These are phyloP conservation scores for Spergularia marina DNA, from an alignment of 148 eudicot species.

Conservation along the genomic window DNA sequence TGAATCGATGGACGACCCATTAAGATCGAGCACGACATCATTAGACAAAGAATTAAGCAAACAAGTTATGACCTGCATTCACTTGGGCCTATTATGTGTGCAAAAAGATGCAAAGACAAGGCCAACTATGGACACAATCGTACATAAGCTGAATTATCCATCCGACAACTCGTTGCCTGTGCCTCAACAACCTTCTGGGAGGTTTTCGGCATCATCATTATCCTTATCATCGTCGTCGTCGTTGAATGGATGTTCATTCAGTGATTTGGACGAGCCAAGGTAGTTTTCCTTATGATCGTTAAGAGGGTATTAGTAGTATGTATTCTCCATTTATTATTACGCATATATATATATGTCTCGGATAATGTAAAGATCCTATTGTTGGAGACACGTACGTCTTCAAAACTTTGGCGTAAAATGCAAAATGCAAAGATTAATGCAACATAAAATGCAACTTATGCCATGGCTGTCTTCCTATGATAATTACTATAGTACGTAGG, in stretches of 20 bases:
- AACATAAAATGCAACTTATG: too few relatives aligned
- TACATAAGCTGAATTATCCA: constrained; percentile 7
- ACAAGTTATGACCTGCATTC: constrained; percentile 8
- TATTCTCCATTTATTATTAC: too few relatives aligned
- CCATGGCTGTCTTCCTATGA: too few relatives aligned
- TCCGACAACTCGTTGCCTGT: not conserved
- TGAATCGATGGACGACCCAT: not conserved
- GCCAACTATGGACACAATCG: constrained; percentile 10
- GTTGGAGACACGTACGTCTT: too few relatives aligned
- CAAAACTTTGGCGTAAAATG: too few relatives aligned
- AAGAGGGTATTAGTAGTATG: too few relatives aligned
- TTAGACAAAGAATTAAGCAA: not conserved
- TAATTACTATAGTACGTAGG: too few relatives aligned
- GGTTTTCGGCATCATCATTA: not conserved
- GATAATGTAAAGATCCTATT: too few relatives aligned
- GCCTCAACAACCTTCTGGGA: not conserved
- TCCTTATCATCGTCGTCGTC: not conserved
- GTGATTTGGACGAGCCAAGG: not conserved
- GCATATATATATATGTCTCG: too few relatives aligned
- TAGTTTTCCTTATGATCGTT: not conserved
- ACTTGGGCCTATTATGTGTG: not conserved
- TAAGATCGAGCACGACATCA: not conserved
- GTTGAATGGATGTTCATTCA: constrained; percentile 6
- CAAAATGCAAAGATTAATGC: too few relatives aligned
- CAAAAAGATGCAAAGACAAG: constrained; percentile 5